These are phyloP conservation scores for Mariannaea elegans DNA, from an alignment of 2,329 filamentous ascomycete species.

Conservation along the genomic window DNA sequence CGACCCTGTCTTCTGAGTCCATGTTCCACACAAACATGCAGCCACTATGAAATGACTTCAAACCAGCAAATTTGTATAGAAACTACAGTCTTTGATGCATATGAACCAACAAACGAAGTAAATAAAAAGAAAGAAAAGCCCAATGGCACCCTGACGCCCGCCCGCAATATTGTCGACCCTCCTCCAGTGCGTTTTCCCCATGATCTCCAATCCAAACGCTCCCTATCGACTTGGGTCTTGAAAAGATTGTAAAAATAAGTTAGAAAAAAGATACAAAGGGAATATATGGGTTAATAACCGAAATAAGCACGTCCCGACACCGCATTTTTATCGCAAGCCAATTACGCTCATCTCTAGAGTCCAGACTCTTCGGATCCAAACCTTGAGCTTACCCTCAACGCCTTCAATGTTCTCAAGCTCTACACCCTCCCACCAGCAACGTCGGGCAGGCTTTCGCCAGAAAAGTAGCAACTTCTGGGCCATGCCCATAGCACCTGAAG, in stretches of 20 bases:
- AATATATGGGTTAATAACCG: slow-evolving; percentile 21
- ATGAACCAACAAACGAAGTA: slow-evolving; percentile 19
- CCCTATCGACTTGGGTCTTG: slow-evolving; percentile 26
- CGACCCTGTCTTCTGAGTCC: too few species aligned
- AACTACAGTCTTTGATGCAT: slow-evolving; percentile 17
- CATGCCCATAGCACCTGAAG: slow-evolving; percentile 90
- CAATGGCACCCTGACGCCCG: slow-evolving; percentile 41
- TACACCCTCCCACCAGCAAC: slow-evolving; percentile 99
- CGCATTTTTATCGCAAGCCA: slow-evolving; percentile 69
- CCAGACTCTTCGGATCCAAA: slow-evolving; percentile 98
- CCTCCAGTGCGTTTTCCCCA: slow-evolving; percentile 27
- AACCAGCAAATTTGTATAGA: background rate
- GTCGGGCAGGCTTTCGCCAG: slow-evolving; percentile 94
- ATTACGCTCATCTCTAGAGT: slow-evolving; percentile 98
- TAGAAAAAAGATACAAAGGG: slow-evolving; percentile 10
- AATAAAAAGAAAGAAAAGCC: slow-evolving; percentile 31
- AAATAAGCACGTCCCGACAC: slow-evolving; percentile 26
- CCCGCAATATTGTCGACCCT: slow-evolving; percentile 37
- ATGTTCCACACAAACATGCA: too few species aligned
- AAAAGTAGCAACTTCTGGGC: slow-evolving; percentile 97
- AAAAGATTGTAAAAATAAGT: slow-evolving; percentile 22
- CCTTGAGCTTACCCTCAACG: slow-evolving; percentile 90
- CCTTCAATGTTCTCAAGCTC: slow-evolving; percentile 90
- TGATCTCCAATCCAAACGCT: slow-evolving; percentile 25
- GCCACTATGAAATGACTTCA: too few species aligned